These are phyloP conservation scores for Lentithecium fluviatile DNA, from an alignment of 495 filamentous ascomycete species.

Conservation along the genomic window DNA sequence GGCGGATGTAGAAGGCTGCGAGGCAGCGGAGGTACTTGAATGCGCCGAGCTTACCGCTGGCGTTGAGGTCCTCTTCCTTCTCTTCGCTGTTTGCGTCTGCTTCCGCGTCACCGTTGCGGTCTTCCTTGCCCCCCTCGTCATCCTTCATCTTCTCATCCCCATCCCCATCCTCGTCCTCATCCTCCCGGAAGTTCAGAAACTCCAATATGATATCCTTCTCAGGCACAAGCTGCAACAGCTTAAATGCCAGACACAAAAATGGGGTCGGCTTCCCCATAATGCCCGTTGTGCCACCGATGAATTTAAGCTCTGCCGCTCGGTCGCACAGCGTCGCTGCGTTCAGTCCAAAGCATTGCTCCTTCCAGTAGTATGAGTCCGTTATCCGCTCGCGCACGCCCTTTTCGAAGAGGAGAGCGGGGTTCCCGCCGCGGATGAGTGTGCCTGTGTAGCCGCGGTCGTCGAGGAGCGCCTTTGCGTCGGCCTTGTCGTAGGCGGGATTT, in stretches of 20 bases:
- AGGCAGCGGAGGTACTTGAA: conserved; percentile 76
- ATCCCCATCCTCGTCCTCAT: conserved; percentile 15
- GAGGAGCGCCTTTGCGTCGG: conserved; percentile 48
- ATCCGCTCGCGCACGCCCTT: conserved; percentile 93
- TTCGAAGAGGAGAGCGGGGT: conserved; percentile 86
- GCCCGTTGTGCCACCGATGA: conserved; percentile 83
- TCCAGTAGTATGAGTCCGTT: conserved; percentile 93
- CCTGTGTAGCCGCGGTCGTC: conserved; percentile 59
- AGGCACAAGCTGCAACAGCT: conserved; percentile 85
- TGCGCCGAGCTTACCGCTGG: conserved; percentile 24
- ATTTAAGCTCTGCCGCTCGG: conserved; percentile 79
- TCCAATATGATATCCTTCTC: conserved; percentile 73
- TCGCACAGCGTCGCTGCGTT: conserved; percentile 89
- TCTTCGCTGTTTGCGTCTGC: conserved; percentile 3
- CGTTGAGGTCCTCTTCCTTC: conserved; percentile 40
- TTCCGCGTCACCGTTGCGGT: conserved; percentile 33
- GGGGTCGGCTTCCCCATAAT: conserved; percentile 79
- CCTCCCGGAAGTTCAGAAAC: conserved; percentile 63
- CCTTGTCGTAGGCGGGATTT: conserved; percentile 40
- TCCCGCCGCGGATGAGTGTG: conserved; percentile 70
- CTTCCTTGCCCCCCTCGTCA: conserved; percentile 48
- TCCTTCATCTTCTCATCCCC: conserved; percentile 51
- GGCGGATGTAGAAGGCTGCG: conserved; percentile 87
- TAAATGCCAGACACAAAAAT: conserved; percentile 93
- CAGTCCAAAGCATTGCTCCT: conserved; percentile 94